Base-by-base conservation (phyloP, 352 stramenopile genomes). In the Phytophthora fragariae region DNA sequence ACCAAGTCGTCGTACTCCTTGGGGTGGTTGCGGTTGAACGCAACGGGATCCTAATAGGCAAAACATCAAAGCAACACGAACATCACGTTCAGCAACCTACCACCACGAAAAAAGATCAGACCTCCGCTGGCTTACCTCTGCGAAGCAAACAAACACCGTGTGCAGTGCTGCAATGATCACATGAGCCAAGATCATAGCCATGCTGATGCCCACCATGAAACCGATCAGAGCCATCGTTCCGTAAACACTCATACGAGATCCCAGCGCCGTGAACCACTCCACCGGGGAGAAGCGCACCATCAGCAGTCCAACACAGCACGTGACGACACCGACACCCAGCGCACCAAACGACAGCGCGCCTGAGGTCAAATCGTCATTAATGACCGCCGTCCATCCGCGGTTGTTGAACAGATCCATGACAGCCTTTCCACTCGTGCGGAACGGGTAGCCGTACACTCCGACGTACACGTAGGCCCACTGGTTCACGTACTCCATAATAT, bases 401-500 rank as follows among this genome's bases (percentile, higher is more conserved):
- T 87, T 92, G 39, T 81, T 84, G 63, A 97, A 97, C 29, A 97
- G 64, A 56, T 97, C 86, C 74, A 96, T 96, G 49, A 97, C 91
- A 14, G 87, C 86, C 74, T 96, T 97, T 65, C 90, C 90, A 70
- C 88, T 94, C 33, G 79, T 90, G 49, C 83, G 80, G 83, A 96
- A 97, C 63, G 90, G 73, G 66, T 96, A 95, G 47, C 91, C 91
- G 75, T 97, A 97, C 54, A 97, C 92, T 27, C 90, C 91, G 3
- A 97, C 91, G 77, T 97, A 97, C 15, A 95, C 87, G 75, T 95
- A 97, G 4, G 90, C 97, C 82, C 88, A 97, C 64, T 92, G 79
- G 76, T 98, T 98, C 57, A 98, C 88, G 68, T 97, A 97, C 77
- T 97, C 88, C 75, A 97, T 91, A 60, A 97, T 79, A 53, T 70